phyloP scores from a whole-genome alignment of 768 basidiomycete species.

The Pleurotus ostreatus region DNA sequence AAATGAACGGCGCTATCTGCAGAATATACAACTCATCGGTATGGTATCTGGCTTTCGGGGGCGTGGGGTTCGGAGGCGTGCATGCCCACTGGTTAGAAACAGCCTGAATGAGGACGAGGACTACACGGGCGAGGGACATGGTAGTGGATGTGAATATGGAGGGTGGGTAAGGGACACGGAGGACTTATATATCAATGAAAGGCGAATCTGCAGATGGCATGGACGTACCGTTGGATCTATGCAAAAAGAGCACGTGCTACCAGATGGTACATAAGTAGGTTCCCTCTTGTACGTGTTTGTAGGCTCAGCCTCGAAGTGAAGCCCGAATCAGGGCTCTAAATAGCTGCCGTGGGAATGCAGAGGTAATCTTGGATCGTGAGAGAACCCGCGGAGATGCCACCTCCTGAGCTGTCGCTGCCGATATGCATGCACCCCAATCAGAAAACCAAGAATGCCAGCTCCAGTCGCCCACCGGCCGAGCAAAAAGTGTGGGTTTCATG shows the following conservation, averaged over 20 bases:
- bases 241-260: background rate
- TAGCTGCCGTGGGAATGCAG: background rate
- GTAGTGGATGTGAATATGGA: background rate
- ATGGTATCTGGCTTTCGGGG: constrained; percentile 46
- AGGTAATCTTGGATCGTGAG: background rate
- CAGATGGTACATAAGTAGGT: background rate
- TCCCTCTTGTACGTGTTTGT: too few species aligned
- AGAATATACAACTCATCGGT: constrained; percentile 47
- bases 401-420: background rate
- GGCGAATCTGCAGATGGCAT: background rate
- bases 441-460: background rate
- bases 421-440: background rate
- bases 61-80: constrained; percentile 55
- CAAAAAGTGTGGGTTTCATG: background rate
- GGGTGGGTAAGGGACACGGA: background rate
- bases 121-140: constrained; percentile 47
- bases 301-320: too few species aligned
- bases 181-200: constrained; percentile 16
- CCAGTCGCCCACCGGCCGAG: background rate
- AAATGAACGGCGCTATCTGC: constrained; percentile 52
- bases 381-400: background rate
- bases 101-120: constrained; percentile 46
- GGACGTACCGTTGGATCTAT: background rate
- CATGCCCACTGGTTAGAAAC: constrained; percentile 47
- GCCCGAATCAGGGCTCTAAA: too few species aligned